Evolutionary conservation across 176 grass and related monocot genomes (phyloP), one percentile per base, ranked within the genome.

Genomic region (Ananas comosus): DNA sequence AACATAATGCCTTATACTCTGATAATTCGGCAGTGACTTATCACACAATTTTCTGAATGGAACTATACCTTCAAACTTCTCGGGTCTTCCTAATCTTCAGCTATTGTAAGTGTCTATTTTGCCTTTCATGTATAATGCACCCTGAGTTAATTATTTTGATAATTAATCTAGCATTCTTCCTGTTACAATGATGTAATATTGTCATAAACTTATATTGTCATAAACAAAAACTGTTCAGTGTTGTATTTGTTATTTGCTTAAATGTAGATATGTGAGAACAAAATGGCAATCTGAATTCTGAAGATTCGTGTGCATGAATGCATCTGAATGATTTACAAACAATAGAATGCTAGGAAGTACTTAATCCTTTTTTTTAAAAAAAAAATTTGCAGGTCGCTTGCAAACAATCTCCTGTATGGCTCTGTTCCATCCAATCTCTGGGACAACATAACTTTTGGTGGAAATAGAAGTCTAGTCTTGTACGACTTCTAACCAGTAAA

Each of bases 21-120:
- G 61, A 13, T 69, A 13, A 69, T 24, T 52, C 81, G 9, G 28
- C 72, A 99, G 89, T 51, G 75, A 88, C 75, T 74, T 99, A 49
- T 99, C 94, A 2, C 77, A 93, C 66, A 99, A 99, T 68, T 70
- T 63, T 52, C 84, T 99, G 65, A 81, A 77, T 78, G 89, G 94
- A 74, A 85, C 77, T 24, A 65, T 99, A 70, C 84, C 94, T 65
- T 56, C 64, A 9, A 91, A 28, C 77, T 99, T 88, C 69, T 90
- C 86, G 2, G 89, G 84, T 5, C 71, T 99, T 19, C 87, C 82
- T 73, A 82, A 88, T 72, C 86, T 99, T 82, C 94, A 93, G 63
- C 66, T 70, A 11, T 64, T 93, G 94, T 99, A 91, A 99, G 94
- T 53, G 27, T 0, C 61, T 72, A 67, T n/a, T 57, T 13, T 5